These are phyloP conservation scores for Saccharomycopsis malanga DNA, from an alignment of 805 yeast species.

Conservation along the genomic window DNA sequence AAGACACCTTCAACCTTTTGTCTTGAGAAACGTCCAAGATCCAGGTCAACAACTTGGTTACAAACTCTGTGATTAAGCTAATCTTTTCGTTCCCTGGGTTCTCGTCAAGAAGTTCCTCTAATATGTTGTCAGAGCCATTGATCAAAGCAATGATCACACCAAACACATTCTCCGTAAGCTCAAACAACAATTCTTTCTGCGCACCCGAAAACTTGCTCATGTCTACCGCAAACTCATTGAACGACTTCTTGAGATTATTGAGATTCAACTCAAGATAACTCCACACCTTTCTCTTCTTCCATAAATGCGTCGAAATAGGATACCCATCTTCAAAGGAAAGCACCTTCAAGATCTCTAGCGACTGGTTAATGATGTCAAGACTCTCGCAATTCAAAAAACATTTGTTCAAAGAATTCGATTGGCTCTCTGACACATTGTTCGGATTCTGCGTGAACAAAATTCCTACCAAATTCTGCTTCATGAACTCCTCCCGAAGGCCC, in stretches of 20 bases:
- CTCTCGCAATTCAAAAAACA: slow-evolving; percentile 24
- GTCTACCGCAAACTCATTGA: slow-evolving; percentile 32
- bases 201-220: slow-evolving; percentile 24
- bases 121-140: slow-evolving; percentile 57
- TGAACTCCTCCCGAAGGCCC: slow-evolving; percentile 22
- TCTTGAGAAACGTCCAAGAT: slow-evolving; percentile 13
- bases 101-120: slow-evolving; percentile 32
- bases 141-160: slow-evolving; percentile 63
- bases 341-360: slow-evolving; percentile 76
- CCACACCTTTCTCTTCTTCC: slow-evolving; percentile 73
- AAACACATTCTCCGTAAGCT: slow-evolving; percentile 64
- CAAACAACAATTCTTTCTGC: slow-evolving; percentile 38
- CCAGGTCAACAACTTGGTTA: slow-evolving; percentile 33
- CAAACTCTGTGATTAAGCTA: slow-evolving; percentile 34
- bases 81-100: slow-evolving; percentile 25
- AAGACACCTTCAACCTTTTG: slow-evolving; percentile 30
- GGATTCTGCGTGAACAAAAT: slow-evolving; percentile 3
- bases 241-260: slow-evolving; percentile 42
- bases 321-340: slow-evolving; percentile 82
- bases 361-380: slow-evolving; percentile 71
- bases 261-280: slow-evolving; percentile 46
- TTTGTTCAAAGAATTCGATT: not conserved
- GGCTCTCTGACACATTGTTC: not conserved
- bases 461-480: slow-evolving; percentile 14
- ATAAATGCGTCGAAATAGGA: slow-evolving; percentile 63